Conservation (phyloP, 345 rosid genomes). For the Carallia brachiata region DNA sequence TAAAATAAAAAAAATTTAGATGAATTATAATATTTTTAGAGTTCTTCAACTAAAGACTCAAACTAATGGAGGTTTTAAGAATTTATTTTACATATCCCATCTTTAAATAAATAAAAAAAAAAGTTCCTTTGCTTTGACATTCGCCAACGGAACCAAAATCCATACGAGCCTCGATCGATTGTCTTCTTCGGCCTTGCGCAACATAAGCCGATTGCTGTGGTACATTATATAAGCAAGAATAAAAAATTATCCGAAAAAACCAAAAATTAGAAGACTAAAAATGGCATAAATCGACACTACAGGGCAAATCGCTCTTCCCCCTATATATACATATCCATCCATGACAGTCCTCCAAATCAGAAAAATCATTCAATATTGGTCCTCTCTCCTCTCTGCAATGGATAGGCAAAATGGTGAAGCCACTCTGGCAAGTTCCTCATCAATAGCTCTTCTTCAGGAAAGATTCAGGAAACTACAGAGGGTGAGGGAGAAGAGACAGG, state of each 20-base stretch:
- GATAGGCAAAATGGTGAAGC: slow-evolving; percentile 48
- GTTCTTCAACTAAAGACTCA: too few relatives aligned
- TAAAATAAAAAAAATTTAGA: too few relatives aligned
- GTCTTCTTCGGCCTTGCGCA: slow-evolving; percentile 42
- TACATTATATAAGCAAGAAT: slow-evolving; percentile 28
- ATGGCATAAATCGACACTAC: background rate
- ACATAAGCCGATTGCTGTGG: slow-evolving; percentile 34
- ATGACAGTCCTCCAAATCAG: background rate
- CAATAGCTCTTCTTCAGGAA: slow-evolving; percentile 72
- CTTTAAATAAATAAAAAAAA: background rate
- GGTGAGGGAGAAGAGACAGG: slow-evolving; percentile 61
- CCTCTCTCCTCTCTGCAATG: slow-evolving; percentile 25
- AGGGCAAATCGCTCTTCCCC: slow-evolving; percentile 1
- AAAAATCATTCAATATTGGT: too few relatives aligned
- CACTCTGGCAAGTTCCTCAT: slow-evolving; percentile 43
- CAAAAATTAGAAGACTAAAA: background rate
- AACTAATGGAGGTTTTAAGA: too few relatives aligned
- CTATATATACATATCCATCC: slow-evolving; percentile 21
- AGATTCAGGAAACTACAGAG: slow-evolving; percentile 64
- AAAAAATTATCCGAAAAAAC: background rate
- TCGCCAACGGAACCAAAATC: slow-evolving; percentile 21
- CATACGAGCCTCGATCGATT: slow-evolving; percentile 25
- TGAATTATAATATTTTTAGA: too few relatives aligned
- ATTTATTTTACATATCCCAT: background rate
- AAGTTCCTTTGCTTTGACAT: slow-evolving; percentile 40